Conservation (phyloP, 192 early-diverging fungal genomes). For the Podochytrium sp. region DNA sequence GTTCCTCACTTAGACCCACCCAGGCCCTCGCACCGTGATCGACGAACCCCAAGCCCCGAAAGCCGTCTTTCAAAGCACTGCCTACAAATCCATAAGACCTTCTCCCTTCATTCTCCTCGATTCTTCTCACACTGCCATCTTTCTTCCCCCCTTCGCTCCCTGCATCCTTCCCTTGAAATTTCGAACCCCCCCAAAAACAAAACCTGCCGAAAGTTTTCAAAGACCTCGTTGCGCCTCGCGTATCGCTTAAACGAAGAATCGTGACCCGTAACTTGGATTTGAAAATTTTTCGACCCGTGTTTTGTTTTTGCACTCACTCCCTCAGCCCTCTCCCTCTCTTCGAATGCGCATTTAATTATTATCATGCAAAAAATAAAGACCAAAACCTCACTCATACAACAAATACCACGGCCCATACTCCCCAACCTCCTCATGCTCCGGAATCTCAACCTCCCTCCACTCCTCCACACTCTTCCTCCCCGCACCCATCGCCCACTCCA, state of each 20-base stretch:
- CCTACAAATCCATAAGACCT: no score
- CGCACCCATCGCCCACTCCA: constrained; percentile 42
- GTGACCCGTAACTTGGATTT: constrained; percentile 2
- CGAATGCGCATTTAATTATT: not conserved
- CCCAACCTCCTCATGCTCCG: constrained; percentile 40
- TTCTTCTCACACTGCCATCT: not conserved
- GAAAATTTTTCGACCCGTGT: not conserved
- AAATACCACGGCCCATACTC: constrained; percentile 31
- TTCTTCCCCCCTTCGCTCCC: not conserved
- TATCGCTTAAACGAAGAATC: not conserved
- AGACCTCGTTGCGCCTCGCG: not conserved
- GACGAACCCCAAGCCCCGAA: no score
- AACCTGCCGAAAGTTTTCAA: not conserved
- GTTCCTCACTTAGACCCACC: no score
- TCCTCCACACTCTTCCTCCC: not conserved
- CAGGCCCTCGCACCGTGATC: no score
- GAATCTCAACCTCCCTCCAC: constrained; percentile 26
- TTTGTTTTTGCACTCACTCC: not conserved
- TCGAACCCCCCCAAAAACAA: no score
- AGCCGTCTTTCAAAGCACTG: no score
- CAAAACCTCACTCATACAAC: not conserved
- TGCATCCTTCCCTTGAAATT: no score
- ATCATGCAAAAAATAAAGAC: not conserved
- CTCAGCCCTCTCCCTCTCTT: not conserved
- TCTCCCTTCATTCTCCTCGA: not conserved